These are phyloP conservation scores for Leucocoprinus birnbaumii DNA, from an alignment of 768 basidiomycete genomes.

Conservation along the genomic window DNA sequence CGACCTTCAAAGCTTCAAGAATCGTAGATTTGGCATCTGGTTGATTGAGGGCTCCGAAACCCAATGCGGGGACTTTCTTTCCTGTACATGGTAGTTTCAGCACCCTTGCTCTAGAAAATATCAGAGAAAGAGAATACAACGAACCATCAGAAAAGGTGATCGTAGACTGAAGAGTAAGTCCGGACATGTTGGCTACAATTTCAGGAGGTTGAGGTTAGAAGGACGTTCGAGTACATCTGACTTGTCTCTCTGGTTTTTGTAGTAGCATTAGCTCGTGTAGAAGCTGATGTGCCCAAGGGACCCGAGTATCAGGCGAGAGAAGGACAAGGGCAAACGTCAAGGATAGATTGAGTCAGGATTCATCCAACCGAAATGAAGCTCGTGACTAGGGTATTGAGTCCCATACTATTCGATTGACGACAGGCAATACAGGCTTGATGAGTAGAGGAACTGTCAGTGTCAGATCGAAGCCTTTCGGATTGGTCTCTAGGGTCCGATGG, in stretches of 20 bases:
- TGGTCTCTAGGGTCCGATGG: too few species aligned
- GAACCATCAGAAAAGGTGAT: conserved; percentile 22
- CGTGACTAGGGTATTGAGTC: not conserved
- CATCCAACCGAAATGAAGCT: not conserved
- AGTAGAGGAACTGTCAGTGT: too few species aligned
- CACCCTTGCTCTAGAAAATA: not conserved
- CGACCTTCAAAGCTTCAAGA: conserved; percentile 53
- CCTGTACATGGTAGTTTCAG: conserved; percentile 33
- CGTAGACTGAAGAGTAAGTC: conserved; percentile 19
- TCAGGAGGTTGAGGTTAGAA: not conserved
- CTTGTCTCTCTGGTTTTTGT: not conserved
- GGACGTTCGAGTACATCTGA: not conserved
- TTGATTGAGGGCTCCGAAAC: conserved; percentile 64
- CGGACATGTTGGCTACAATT: not conserved
- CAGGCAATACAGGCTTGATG: too few species aligned
- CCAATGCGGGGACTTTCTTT: conserved; percentile 50
- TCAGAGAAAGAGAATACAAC: not conserved
- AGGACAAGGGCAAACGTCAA: too few species aligned
- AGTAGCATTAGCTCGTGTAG: not conserved
- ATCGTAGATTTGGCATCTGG: conserved; percentile 43
- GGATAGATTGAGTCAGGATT: too few species aligned
- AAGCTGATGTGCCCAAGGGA: not conserved
- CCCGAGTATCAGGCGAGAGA: conserved; percentile 1
- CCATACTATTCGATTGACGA: too few species aligned
- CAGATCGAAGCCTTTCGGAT: too few species aligned